A percentile compares a stretch with the other conserved stretches of the same genome.
phyloP scores from a whole-genome alignment of 2,329 filamentous ascomycete species.

The Metarhizium brunneum region DNA sequence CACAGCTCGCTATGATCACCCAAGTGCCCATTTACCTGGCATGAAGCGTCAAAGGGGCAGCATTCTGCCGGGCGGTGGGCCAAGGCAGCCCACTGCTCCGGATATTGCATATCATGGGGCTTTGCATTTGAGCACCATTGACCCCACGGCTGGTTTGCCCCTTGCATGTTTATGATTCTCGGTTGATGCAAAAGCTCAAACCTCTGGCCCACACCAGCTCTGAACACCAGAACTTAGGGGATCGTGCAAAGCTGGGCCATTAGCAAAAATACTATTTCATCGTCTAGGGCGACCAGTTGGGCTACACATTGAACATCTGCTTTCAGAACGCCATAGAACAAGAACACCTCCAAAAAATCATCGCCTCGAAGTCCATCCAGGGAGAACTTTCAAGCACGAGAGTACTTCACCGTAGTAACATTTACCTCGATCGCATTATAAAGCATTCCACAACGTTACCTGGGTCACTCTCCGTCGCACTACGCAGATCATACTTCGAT shows the following conservation, averaged over 20 bases:
- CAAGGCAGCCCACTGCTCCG: not conserved
- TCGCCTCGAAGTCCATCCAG: not conserved
- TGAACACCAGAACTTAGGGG: not conserved
- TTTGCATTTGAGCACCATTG: not conserved
- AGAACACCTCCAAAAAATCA: not conserved
- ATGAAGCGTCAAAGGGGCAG: slow-evolving; percentile 11
- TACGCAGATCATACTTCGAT: not conserved
- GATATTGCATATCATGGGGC: slow-evolving; percentile 7
- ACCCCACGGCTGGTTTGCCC: not conserved
- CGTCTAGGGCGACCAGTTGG: not conserved
- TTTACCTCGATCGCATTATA: not conserved
- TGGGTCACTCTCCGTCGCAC: not conserved
- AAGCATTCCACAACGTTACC: not conserved
- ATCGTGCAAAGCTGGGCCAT: not conserved
- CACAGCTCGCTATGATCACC: not conserved
- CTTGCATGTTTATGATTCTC: not conserved
- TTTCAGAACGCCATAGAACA: not conserved
- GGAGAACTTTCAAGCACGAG: not conserved
- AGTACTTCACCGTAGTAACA: not conserved
- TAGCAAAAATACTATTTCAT: not conserved
- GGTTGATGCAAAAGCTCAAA: not conserved
- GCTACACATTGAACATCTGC: not conserved
- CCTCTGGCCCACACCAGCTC: not conserved
- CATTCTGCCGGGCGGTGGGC: slow-evolving; percentile 29
- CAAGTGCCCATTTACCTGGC: not conserved